Evolutionary conservation across 306 rosid species (phyloP).

Genomic region (Vigna unguiculata): DNA sequence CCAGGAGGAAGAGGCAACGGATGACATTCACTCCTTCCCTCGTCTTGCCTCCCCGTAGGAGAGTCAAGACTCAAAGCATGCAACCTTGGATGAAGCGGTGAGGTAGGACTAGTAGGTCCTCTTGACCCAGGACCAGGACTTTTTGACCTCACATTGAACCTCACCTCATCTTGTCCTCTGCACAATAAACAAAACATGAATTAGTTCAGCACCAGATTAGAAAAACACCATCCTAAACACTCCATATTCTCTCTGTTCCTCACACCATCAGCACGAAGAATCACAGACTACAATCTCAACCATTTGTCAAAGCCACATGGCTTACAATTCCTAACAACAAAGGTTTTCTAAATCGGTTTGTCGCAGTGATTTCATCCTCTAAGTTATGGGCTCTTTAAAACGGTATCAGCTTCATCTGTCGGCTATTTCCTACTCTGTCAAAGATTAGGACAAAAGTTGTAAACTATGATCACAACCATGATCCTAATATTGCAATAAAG

Average conservation of each 20-base stretch:
- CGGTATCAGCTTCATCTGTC: not conserved
- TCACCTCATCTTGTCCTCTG: conserved; percentile 71
- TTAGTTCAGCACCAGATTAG: conserved; percentile 39
- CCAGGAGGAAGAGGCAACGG: conserved; percentile 97
- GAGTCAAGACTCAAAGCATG: conserved; percentile 68
- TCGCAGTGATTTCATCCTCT: not conserved
- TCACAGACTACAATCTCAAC: conserved; percentile 6
- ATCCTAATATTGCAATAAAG: not conserved
- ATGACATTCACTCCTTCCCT: conserved; percentile 76
- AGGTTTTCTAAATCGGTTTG: not conserved
- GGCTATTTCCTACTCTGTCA: not conserved
- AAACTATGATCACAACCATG: not conserved
- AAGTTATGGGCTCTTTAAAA: not conserved
- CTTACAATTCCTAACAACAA: not conserved
- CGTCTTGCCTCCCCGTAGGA: conserved; percentile 76
- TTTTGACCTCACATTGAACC: conserved; percentile 59
- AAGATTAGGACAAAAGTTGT: not conserved
- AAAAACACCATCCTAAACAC: conserved; percentile 35
- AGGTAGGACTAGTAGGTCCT: conserved; percentile 92
- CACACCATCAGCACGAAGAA: conserved; percentile 26
- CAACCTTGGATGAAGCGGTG: conserved; percentile 82
- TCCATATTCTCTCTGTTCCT: conserved; percentile 15
- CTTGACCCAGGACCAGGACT: conserved; percentile 88
- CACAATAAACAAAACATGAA: conserved; percentile 46
- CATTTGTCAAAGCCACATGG: not conserved